These are phyloP conservation scores for Colletotrichum chlorophyti DNA, from an alignment of 2,329 filamentous ascomycete species.

Conservation along the genomic window DNA sequence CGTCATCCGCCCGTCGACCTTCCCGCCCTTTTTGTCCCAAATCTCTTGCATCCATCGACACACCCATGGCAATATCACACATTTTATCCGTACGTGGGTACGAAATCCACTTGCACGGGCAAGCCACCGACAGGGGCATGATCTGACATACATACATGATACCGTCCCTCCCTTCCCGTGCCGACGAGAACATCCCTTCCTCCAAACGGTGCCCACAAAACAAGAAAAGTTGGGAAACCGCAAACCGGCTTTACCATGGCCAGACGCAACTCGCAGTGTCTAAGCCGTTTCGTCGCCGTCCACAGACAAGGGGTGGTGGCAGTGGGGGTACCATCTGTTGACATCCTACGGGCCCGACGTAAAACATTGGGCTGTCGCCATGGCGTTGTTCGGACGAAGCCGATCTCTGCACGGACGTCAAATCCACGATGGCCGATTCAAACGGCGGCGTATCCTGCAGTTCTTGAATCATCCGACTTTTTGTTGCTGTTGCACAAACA, in stretches of 20 bases:
- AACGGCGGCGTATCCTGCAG: too few species aligned
- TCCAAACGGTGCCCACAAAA: slow-evolving; percentile 4
- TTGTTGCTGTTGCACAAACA: too few species aligned
- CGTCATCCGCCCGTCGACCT: slow-evolving; percentile 13
- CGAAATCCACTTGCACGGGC: background rate
- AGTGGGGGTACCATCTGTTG: too few species aligned
- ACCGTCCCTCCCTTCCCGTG: background rate
- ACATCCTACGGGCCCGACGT: too few species aligned
- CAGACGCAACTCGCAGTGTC: background rate
- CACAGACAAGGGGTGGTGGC: too few species aligned
- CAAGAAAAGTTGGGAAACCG: slow-evolving; percentile 4
- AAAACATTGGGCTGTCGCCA: too few species aligned
- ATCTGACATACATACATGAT: slow-evolving; percentile 24
- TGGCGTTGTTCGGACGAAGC: too few species aligned
- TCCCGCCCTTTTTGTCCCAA: background rate
- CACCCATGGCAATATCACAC: slow-evolving; percentile 1
- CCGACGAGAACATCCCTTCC: background rate
- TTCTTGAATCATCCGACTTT: too few species aligned
- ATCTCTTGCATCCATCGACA: background rate
- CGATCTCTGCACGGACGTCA: too few species aligned
- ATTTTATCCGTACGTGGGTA: background rate
- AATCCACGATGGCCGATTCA: too few species aligned
- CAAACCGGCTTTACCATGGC: background rate
- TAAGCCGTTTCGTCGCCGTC: too few species aligned
- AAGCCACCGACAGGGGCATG: slow-evolving; percentile 10